Evolutionary conservation across 768 basidiomycete genomes (phyloP).

Genomic region (Boletus huronensis): DNA sequence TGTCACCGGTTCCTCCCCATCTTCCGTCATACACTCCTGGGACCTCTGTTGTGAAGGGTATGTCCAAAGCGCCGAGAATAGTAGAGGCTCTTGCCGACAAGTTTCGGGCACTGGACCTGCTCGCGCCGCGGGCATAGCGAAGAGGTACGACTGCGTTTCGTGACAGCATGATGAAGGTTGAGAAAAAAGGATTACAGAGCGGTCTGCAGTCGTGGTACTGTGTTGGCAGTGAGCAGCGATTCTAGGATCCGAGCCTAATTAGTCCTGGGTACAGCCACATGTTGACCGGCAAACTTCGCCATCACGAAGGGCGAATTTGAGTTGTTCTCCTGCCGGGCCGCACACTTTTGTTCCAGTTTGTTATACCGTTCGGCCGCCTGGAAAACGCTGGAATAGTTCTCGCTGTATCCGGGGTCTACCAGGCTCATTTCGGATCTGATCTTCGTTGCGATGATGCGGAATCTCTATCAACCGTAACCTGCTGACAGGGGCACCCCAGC

Average conservation of each 20-base stretch:
- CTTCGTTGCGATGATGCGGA: conserved; percentile 27
- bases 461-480: conserved; percentile 9
- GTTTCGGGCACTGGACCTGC: conserved; percentile 30
- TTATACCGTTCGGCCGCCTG: conserved; percentile 4
- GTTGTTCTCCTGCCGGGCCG: background rate
- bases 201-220: too few species aligned
- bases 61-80: conserved; percentile 62
- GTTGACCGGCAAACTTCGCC: background rate
- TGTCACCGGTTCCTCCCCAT: conserved; percentile 74
- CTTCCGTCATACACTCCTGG: conserved; percentile 79
- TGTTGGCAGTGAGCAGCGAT: background rate
- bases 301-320: background rate
- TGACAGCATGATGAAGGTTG: conserved; percentile 21
- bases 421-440: conserved; percentile 17
- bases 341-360: background rate
- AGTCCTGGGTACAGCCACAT: conserved; percentile 20
- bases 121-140: conserved; percentile 18
- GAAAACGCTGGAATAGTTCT: background rate
- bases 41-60: conserved; percentile 52
- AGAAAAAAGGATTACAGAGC: background rate
- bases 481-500: conserved; percentile 28
- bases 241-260: conserved; percentile 6
- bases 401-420: conserved; percentile 20
- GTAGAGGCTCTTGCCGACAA: conserved; percentile 70
- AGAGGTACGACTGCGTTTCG: conserved; percentile 17